A percentile compares a stretch with the other conserved stretches of the same genome.
Evolutionary conservation across 805 yeast genomes (phyloP).

Genomic region (Candida hungchunana): DNA sequence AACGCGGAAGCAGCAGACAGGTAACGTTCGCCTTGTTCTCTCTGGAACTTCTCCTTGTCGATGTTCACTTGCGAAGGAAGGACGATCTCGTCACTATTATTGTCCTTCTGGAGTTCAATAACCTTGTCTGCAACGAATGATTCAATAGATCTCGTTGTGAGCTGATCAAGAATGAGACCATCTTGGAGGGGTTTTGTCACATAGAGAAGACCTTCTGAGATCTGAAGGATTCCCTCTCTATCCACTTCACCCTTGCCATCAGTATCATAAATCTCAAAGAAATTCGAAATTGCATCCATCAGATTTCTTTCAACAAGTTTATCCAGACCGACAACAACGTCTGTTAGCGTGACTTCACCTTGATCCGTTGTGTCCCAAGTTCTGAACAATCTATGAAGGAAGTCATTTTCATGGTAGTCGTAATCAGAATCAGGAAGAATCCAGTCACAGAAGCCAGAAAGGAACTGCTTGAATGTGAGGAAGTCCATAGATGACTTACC

Average conservation of each 20-base stretch:
- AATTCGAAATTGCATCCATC: conserved; percentile 72
- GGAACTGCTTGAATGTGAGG: conserved; percentile 64
- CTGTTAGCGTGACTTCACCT: conserved; percentile 60
- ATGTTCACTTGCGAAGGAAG: conserved; percentile 58
- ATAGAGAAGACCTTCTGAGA: conserved; percentile 82
- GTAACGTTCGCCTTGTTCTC: conserved; percentile 72
- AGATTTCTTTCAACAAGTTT: conserved; percentile 65
- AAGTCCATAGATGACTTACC: conserved; percentile 68
- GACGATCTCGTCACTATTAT: conserved; percentile 35
- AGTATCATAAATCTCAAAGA: conserved; percentile 70
- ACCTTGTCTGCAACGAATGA: conserved; percentile 63
- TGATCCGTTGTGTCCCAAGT: conserved; percentile 62
- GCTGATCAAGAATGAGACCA: conserved; percentile 56
- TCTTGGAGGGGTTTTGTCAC: conserved; percentile 86
- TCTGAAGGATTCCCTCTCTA: conserved; percentile 72
- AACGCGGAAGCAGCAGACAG: conserved; percentile 83
- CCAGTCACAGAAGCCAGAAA: conserved; percentile 83
- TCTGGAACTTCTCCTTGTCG: conserved; percentile 57
- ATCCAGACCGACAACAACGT: conserved; percentile 71
- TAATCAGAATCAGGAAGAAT: conserved; percentile 37
- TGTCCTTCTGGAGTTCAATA: conserved; percentile 32
- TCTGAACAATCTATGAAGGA: conserved; percentile 59
- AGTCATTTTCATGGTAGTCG: conserved; percentile 38
- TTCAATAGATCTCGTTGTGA: conserved; percentile 61
- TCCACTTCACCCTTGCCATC: conserved; percentile 57